Percentiles rank a stretch among this genome's conserved stretches.
These are phyloP conservation scores for Amphichorda felina DNA, from an alignment of 2,329 filamentous ascomycete genomes.

Conservation along the genomic window DNA sequence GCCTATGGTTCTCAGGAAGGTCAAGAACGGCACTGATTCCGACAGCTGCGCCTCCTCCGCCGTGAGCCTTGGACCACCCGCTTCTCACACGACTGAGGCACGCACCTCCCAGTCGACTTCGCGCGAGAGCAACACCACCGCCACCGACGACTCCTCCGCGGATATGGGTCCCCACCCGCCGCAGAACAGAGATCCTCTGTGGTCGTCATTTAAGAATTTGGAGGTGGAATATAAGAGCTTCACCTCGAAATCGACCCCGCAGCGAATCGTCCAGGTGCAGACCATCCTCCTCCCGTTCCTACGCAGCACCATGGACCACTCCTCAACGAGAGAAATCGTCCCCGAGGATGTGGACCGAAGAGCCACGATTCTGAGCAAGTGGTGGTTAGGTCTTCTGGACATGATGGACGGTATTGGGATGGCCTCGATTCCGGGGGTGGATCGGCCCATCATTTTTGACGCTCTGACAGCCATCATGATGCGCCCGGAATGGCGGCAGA, in stretches of 20 bases:
- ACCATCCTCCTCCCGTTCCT: slow-evolving; percentile 66
- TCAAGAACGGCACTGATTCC: slow-evolving; percentile 20
- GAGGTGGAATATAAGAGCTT: slow-evolving; percentile 45
- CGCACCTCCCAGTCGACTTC: slow-evolving; percentile 25
- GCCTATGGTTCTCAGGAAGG: slow-evolving; percentile 28
- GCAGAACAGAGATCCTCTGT: slow-evolving; percentile 37
- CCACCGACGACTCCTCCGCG: slow-evolving; percentile 31
- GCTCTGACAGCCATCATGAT: slow-evolving; percentile 74
- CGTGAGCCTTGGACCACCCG: slow-evolving; percentile 28
- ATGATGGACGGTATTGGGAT: slow-evolving; percentile 59
- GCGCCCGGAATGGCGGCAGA: slow-evolving; percentile 73
- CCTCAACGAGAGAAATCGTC: slow-evolving; percentile 51
- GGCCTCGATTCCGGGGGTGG: slow-evolving; percentile 72
- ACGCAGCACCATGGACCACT: slow-evolving; percentile 53
- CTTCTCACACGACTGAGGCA: slow-evolving; percentile 15
- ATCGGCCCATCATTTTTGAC: slow-evolving; percentile 70
- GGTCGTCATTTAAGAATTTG: slow-evolving; percentile 41
- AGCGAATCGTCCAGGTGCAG: slow-evolving; percentile 68
- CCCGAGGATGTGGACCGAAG: slow-evolving; percentile 75
- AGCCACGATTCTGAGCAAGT: slow-evolving; percentile 71
- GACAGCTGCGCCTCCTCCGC: slow-evolving; percentile 35
- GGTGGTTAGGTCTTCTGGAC: slow-evolving; percentile 78
- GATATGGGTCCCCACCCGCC: slow-evolving; percentile 30
- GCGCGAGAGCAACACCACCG: slow-evolving; percentile 23
- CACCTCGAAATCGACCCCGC: slow-evolving; percentile 55